A percentile compares a stretch with the other conserved stretches of the same genome.
These are phyloP conservation scores for Boeremia lycopersici DNA, from an alignment of 2,329 filamentous ascomycete species.

Conservation along the genomic window DNA sequence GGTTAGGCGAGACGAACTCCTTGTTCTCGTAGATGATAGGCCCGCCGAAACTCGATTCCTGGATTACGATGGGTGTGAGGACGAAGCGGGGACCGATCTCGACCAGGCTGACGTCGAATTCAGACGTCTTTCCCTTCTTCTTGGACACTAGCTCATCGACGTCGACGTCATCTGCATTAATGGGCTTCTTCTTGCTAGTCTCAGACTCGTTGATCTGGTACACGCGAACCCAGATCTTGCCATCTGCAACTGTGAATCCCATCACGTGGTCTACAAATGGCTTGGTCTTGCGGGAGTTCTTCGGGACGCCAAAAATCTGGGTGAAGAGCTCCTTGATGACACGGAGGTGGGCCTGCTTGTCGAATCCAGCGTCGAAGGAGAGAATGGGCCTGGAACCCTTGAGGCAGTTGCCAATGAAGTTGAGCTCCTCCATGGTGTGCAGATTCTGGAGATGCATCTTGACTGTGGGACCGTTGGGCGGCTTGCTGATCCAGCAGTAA, in stretches of 20 bases:
- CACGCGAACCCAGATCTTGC: constrained; percentile 94
- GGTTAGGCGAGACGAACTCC: constrained; percentile 95
- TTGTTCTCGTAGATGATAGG: constrained; percentile 98
- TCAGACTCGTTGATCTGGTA: constrained; percentile 92
- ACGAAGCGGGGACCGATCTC: constrained; percentile 96
- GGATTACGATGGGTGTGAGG: constrained; percentile 90
- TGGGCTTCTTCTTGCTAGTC: constrained; percentile 53
- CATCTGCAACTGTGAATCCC: constrained; percentile 86
- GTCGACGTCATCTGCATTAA: constrained; percentile 49
- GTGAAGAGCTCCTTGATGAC: constrained; percentile 89
- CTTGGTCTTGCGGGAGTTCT: constrained; percentile 85
- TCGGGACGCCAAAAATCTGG: constrained; percentile 90
- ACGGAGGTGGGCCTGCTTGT: constrained; percentile 76
- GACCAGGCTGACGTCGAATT: constrained; percentile 80
- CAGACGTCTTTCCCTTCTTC: constrained; percentile 57
- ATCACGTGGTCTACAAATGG: constrained; percentile 97
- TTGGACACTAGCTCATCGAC: constrained; percentile 40
- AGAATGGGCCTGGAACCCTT: constrained; percentile 91
- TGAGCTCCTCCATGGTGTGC: constrained; percentile 95
- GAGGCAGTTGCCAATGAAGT: constrained; percentile 95
- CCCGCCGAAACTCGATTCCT: constrained; percentile 93
- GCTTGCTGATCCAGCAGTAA: constrained; percentile 91
- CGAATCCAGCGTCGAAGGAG: constrained; percentile 88
- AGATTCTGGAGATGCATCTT: constrained; percentile 83
- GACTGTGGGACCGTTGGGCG: constrained; percentile 79